A percentile compares a stretch with the other conserved stretches of the same genome.
Conservation (phyloP, 208 protist species). For the Leishmania guyanensis region DNA sequence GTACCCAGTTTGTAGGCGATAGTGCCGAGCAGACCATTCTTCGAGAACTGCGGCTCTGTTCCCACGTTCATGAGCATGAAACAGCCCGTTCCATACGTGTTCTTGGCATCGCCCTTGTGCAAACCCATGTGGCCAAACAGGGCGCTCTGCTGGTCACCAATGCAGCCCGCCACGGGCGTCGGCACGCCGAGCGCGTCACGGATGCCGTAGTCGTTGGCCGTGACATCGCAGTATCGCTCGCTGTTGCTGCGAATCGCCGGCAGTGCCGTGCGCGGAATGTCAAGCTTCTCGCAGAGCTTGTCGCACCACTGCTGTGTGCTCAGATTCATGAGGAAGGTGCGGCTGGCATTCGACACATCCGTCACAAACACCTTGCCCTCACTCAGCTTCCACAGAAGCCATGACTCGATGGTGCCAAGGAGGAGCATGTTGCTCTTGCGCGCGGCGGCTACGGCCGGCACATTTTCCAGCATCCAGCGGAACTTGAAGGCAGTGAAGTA, state of each 20-base stretch:
- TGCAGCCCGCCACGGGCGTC: constrained; percentile 76
- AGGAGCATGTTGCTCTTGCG: constrained; percentile 62
- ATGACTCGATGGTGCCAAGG: constrained; percentile 98
- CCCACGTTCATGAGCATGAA: constrained; percentile 98
- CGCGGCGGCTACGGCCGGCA: constrained; percentile 79
- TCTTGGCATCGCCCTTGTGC: constrained; percentile 92
- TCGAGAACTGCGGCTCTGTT: constrained; percentile 70
- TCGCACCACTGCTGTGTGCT: constrained; percentile 94
- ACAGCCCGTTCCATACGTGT: constrained; percentile 98
- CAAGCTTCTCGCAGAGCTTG: constrained; percentile 72
- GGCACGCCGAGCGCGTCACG: constrained; percentile 30
- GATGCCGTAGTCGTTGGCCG: constrained; percentile 39
- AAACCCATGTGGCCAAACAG: constrained; percentile 96
- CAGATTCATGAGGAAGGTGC: constrained; percentile 99
- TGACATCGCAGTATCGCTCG: constrained; percentile 59
- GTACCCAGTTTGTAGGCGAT: constrained; percentile 93
- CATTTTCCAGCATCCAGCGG: constrained; percentile 97
- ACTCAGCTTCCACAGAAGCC: constrained; percentile 97
- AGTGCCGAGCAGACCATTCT: constrained; percentile 96
- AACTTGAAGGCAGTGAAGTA: constrained; percentile 98
- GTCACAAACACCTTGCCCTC: constrained; percentile 87
- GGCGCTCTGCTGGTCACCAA: constrained; percentile 98
- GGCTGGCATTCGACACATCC: constrained; percentile 97
- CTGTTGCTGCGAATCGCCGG: constrained; percentile 93
- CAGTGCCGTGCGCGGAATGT: constrained; percentile 87